Base-by-base conservation (phyloP, 129 eudicot species). In the Gnaphalium uliginosum region DNA sequence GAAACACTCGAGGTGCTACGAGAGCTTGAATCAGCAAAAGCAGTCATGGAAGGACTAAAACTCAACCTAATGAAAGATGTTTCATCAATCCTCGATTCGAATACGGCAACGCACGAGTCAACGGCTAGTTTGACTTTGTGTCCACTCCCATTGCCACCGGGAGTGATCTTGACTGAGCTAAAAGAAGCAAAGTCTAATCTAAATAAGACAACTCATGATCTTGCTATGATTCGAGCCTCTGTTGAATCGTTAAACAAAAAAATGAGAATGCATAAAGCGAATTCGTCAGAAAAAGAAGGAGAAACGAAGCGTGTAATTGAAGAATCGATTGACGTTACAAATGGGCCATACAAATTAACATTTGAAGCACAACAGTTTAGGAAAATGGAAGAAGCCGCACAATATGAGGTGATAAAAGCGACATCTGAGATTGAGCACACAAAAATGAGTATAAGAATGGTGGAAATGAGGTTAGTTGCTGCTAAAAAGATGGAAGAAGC, bases 401-500 rank as follows among this genome's bases (percentile, higher is more conserved):
- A 83, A 21, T 87, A 86, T 54, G 97, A 87, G 85, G 93, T 92
- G 1, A 81, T 92, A 77, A 87, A 87, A 75, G 97, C 97, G 24
- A 92, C 89, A 35, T 72, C 88, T 2, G 97, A 92, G 81, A 87
- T 89, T 17, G 96, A 89, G 75, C 86, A 86, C 51, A 87, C 96
- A 14, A 92, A 92, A 79, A 61, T 78, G 63, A 87, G 92, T 67
- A 89, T 92, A 64, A 88, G 73, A 73, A 87, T 92, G 97, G 95
- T 91, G 68, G 97, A 92, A 78, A 92, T 92, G 97, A 89, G 97
- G 27, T 80, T 89, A 57, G 65, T 82, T 29, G 93, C 96, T 0
- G 97, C 97, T 21, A 89, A 86, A 79, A 92, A 92, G 71, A 86
- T 92, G 82, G 97, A 92, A 69, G 97, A 92, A 72, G 97, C 97